Conservation (phyloP, 352 stramenopile species). For the Phytophthora fragariaefolia region DNA sequence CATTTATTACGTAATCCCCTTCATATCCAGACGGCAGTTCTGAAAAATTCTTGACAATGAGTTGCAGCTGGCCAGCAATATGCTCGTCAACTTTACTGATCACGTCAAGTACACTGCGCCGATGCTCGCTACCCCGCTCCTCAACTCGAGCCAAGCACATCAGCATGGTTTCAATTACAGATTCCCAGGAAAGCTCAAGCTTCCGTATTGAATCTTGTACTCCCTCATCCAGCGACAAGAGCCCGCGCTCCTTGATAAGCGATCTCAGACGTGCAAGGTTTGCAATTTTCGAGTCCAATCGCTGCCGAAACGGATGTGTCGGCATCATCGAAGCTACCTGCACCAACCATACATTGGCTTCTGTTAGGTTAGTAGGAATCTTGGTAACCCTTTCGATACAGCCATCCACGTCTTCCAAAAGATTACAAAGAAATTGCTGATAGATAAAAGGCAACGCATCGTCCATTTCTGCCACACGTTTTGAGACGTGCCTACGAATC, state of each 20-base stretch:
- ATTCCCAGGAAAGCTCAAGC: slow-evolving; percentile 69
- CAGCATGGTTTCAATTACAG: slow-evolving; percentile 64
- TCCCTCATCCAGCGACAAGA: slow-evolving; percentile 17
- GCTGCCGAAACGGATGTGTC: slow-evolving; percentile 52
- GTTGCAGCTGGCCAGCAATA: slow-evolving; percentile 44
- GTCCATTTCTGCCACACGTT: slow-evolving; percentile 48
- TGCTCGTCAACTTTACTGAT: slow-evolving; percentile 54
- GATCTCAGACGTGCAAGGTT: slow-evolving; percentile 57
- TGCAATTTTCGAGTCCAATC: slow-evolving; percentile 55
- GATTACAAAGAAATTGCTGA: slow-evolving; percentile 47
- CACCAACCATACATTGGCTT: slow-evolving; percentile 55
- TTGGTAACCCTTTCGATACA: slow-evolving; percentile 66
- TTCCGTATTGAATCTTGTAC: slow-evolving; percentile 44
- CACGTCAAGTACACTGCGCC: slow-evolving; percentile 62
- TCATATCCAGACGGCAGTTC: slow-evolving; percentile 41
- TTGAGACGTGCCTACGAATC: slow-evolving; percentile 39
- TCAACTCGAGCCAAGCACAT: slow-evolving; percentile 66
- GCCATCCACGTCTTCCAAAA: slow-evolving; percentile 60
- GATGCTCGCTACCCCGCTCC: slow-evolving; percentile 66
- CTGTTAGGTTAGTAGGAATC: slow-evolving; percentile 60
- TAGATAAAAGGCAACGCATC: slow-evolving; percentile 59
- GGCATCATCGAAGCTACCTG: slow-evolving; percentile 65
- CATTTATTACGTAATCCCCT: slow-evolving; percentile 12
- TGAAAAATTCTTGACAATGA: slow-evolving; percentile 45
- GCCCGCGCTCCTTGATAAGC: slow-evolving; percentile 42